These are phyloP conservation scores for Fusarium sp. DNA, from an alignment of 2,329 filamentous ascomycete genomes.

Conservation along the genomic window DNA sequence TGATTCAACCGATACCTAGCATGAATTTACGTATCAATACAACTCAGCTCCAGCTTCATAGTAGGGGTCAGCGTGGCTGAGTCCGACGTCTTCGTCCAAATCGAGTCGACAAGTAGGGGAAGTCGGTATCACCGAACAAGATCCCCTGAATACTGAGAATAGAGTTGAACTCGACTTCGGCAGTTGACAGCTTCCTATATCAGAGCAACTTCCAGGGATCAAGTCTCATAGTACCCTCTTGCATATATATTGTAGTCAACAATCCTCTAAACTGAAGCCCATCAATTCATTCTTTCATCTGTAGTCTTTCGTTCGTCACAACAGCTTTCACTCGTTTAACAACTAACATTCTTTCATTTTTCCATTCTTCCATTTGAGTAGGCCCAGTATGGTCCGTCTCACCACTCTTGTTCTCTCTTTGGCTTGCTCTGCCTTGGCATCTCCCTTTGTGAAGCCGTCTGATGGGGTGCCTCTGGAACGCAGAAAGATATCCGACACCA, in stretches of 20 bases:
- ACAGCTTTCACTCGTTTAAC: background rate
- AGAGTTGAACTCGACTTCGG: background rate
- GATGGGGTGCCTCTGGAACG: too few relatives aligned
- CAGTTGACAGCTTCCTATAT: background rate
- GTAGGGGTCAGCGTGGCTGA: background rate
- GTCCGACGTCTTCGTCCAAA: background rate
- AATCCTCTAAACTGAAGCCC: rapidly evolving
- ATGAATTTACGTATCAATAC: background rate
- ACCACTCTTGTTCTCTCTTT: background rate
- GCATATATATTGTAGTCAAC: background rate
- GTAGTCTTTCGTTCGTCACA: background rate
- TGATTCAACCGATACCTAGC: rapidly evolving
- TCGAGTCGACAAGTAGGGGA: background rate
- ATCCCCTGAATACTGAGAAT: background rate
- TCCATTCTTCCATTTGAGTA: background rate
- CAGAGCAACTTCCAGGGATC: rapidly evolving
- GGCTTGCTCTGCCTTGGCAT: background rate
- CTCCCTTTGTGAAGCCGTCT: background rate
- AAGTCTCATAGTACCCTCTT: background rate
- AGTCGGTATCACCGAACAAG: background rate
- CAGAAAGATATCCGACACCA: too few relatives aligned
- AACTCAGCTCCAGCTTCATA: rapidly evolving
- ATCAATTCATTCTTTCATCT: background rate
- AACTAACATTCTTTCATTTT: background rate
- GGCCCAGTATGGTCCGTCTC: background rate